A percentile compares a stretch with the other conserved stretches of the same genome.
phyloP scores from a whole-genome alignment of 345 rosid species.

The Raphanus sativus region DNA sequence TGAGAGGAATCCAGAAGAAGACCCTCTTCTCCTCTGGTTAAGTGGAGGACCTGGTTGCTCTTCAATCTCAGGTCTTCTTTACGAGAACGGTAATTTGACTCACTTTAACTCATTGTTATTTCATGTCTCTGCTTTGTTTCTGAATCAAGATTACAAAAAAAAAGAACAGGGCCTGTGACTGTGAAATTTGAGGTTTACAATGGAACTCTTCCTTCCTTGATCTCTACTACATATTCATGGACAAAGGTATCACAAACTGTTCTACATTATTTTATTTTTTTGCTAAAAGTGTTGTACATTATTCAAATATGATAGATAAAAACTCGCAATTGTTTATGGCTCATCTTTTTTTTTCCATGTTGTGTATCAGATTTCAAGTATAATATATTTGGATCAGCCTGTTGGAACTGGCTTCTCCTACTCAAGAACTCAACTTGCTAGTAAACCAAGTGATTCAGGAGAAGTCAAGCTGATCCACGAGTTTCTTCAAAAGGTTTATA shows the following conservation, averaged over 20 bases:
- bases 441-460: slow-evolving; percentile 48
- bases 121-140: slow-evolving; percentile 29
- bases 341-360: slow-evolving; percentile 27
- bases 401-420: slow-evolving; percentile 81
- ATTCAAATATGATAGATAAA: background rate
- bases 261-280: slow-evolving; percentile 41
- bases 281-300: too few relatives aligned
- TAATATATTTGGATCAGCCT: slow-evolving; percentile 73
- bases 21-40: background rate
- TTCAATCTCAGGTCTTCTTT: background rate
- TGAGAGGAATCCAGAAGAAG: background rate
- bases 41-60: background rate
- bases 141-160: background rate
- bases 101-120: slow-evolving; percentile 31
- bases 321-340: slow-evolving; percentile 29
- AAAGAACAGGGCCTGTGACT: background rate
- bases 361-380: slow-evolving; percentile 50
- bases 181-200: slow-evolving; percentile 39
- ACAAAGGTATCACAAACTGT: slow-evolving; percentile 53
- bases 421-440: slow-evolving; percentile 39
- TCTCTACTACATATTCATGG: slow-evolving; percentile 66
- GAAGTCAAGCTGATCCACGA: slow-evolving; percentile 43
- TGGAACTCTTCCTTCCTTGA: slow-evolving; percentile 62
- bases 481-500: slow-evolving; percentile 53
- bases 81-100: slow-evolving; percentile 6